These are phyloP conservation scores for Dimocarpus longan DNA, from an alignment of 345 rosid genomes.

Conservation along the genomic window DNA sequence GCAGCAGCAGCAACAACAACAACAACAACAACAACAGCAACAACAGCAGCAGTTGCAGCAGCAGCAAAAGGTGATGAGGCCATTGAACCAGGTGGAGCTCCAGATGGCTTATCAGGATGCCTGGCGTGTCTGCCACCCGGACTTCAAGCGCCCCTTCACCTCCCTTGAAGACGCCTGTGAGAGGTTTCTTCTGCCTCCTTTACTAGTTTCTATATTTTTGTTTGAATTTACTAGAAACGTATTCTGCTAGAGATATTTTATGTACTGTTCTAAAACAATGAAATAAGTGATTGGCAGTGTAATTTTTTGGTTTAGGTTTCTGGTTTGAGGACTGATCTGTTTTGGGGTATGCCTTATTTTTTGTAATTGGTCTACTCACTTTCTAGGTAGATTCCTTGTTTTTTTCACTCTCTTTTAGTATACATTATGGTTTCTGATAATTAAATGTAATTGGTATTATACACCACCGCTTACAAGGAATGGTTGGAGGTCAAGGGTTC, in stretches of 20 bases:
- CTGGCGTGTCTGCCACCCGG: conserved; percentile 92
- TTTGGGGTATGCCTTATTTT: background rate
- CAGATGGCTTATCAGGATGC: conserved; percentile 95
- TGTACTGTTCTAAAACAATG: too few relatives aligned
- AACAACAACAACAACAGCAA: conserved; percentile 27
- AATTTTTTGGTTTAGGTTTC: background rate
- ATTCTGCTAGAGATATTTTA: background rate
- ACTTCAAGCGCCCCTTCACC: conserved; percentile 78
- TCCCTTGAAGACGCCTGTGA: conserved; percentile 94
- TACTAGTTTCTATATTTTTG: background rate
- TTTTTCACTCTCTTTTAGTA: background rate
- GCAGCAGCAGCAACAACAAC: conserved; percentile 31
- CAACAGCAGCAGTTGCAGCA: conserved; percentile 42
- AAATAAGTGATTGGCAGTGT: background rate
- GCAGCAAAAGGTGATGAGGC: conserved; percentile 66
- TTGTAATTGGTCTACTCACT: background rate
- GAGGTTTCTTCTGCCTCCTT: conserved; percentile 65
- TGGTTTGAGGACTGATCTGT: background rate
- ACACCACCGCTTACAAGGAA: too few relatives aligned
- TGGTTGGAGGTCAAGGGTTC: too few relatives aligned
- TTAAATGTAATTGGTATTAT: too few relatives aligned
- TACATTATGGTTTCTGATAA: background rate
- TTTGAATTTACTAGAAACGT: background rate
- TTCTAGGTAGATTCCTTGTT: background rate
- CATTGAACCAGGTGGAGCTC: conserved; percentile 74